Evolutionary conservation across 176 grass and related monocot genomes (phyloP).

Genomic region (Aegilops speltoides): DNA sequence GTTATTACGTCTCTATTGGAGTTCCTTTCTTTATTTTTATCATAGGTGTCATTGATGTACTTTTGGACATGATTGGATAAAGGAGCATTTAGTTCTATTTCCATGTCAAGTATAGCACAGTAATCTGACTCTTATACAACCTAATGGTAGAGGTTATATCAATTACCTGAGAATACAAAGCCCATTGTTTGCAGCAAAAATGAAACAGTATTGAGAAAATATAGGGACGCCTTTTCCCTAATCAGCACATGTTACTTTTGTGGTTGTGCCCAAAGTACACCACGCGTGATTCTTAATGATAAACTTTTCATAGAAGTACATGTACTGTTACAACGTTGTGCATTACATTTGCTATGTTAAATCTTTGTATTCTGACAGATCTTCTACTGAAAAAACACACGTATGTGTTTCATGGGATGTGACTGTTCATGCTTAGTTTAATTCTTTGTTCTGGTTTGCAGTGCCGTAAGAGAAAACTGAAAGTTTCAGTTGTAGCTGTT

Average conservation of each 20-base stretch:
- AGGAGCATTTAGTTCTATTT: not conserved
- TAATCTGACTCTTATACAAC: not conserved
- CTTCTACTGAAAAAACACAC: not conserved
- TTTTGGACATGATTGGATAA: conserved; percentile 8
- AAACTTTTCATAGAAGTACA: not conserved
- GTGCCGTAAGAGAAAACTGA: conserved; percentile 92
- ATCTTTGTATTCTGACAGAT: not conserved
- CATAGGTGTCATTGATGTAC: not conserved
- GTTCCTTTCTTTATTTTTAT: conserved; percentile 1
- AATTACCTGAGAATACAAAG: not conserved
- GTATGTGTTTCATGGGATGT: not conserved
- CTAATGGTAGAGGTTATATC: not conserved
- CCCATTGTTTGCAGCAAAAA: not conserved
- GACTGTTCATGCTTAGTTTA: conserved; percentile 6
- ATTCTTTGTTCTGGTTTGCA: conserved; percentile 44
- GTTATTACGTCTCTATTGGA: conserved; percentile 23
- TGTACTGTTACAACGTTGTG: not conserved
- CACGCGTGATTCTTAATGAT: not conserved
- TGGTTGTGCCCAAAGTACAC: not conserved
- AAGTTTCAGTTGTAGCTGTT: conserved; percentile 85
- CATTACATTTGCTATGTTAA: conserved; percentile 6
- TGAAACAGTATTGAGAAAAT: not conserved
- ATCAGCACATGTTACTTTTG: not conserved
- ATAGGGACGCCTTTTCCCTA: not conserved
- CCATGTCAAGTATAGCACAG: not conserved